phyloP scores from a whole-genome alignment of 805 yeast species.

The Vanderwaltozyma yarrowii region DNA sequence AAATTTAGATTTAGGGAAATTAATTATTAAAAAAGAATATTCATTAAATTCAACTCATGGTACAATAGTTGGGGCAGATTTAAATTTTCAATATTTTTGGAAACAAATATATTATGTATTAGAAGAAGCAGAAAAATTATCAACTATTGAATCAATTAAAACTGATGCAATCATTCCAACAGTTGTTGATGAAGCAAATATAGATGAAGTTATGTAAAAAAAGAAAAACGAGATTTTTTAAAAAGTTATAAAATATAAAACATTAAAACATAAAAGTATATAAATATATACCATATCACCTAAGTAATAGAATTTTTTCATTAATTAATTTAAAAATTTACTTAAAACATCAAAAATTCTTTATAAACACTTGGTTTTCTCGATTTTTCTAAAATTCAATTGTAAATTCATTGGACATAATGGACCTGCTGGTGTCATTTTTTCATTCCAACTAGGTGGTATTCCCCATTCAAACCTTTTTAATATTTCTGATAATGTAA shows the following conservation, averaged over 20 bases:
- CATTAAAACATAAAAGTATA: too few relatives aligned
- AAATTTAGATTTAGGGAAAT: constrained; percentile 48
- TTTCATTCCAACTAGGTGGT: constrained; percentile 38
- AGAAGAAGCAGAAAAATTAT: constrained; percentile 28
- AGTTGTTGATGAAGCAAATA: neutral
- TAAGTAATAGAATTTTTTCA: too few relatives aligned
- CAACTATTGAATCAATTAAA: constrained; percentile 12
- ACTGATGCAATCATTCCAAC: neutral
- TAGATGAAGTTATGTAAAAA: neutral
- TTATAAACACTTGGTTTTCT: neutral
- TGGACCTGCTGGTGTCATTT: constrained; percentile 50
- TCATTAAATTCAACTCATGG: constrained; percentile 24
- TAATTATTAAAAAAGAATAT: constrained; percentile 24
- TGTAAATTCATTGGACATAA: constrained; percentile 37
- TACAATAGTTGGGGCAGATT: constrained; percentile 30
- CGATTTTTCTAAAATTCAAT: constrained; percentile 13
- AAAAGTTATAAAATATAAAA: too few relatives aligned
- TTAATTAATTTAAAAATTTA: too few relatives aligned
- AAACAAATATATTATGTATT: constrained; percentile 31
- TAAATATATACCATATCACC: too few relatives aligned
- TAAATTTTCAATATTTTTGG: constrained; percentile 40
- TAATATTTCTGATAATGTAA: constrained; percentile 31
- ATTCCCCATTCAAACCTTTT: constrained; percentile 29
- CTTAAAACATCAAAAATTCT: too few relatives aligned
- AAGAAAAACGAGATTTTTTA: neutral